phyloP scores from a whole-genome alignment of 2,329 filamentous ascomycete species.

The Pseudofabraea citricarpa region DNA sequence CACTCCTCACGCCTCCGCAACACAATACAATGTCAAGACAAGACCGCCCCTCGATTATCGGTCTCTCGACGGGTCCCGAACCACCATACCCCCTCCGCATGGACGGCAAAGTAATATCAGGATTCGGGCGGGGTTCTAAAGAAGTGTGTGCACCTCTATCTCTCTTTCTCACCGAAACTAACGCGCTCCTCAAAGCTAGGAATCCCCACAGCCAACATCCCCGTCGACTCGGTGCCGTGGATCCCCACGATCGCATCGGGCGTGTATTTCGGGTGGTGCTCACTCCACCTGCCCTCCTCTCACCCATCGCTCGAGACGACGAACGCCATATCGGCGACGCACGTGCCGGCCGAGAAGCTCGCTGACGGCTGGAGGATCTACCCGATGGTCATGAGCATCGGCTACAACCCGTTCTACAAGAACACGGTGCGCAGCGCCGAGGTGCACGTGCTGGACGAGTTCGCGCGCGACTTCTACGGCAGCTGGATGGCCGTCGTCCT shows the following conservation, averaged over 20 bases:
- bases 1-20: not conserved
- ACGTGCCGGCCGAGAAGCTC: constrained; percentile 10
- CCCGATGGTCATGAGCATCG: constrained; percentile 90
- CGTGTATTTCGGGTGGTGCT: constrained; percentile 91
- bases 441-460: constrained; percentile 80
- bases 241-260: constrained; percentile 64
- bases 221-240: constrained; percentile 62
- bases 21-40: constrained; percentile 2
- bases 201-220: constrained; percentile 93
- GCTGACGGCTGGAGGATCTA: constrained; percentile 45
- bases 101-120: constrained; percentile 82
- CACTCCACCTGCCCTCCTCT: constrained; percentile 53
- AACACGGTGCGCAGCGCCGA: constrained; percentile 83
- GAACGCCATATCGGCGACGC: constrained; percentile 23
- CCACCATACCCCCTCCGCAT: constrained; percentile 78
- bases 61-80: constrained; percentile 67
- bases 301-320: constrained; percentile 33
- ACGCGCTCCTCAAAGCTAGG: constrained; percentile 58
- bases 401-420: constrained; percentile 97
- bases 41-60: constrained; percentile 57
- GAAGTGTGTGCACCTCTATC: constrained; percentile 51
- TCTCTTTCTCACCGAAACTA: not conserved
- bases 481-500: constrained; percentile 74
- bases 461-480: constrained; percentile 80
- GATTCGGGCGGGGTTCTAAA: constrained; percentile 90